Percentiles rank a stretch among this genome's conserved stretches.
Evolutionary conservation across 345 rosid genomes (phyloP).

Genomic region (Populus simonii): DNA sequence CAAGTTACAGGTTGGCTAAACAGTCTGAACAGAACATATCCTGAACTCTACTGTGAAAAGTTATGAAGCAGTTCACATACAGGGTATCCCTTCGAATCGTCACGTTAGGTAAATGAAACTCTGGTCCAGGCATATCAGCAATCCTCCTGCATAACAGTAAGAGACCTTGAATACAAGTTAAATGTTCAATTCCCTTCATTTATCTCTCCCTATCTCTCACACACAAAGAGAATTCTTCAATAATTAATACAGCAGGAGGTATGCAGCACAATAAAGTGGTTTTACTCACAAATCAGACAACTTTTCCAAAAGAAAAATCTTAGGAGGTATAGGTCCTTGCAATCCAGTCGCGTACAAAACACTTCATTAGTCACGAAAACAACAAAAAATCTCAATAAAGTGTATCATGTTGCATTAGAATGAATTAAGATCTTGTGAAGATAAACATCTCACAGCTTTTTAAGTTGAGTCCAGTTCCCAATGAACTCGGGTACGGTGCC

Average conservation of each 20-base stretch:
- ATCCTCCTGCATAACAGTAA: too few species aligned
- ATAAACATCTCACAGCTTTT: constrained; percentile 9
- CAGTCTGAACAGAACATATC: not conserved
- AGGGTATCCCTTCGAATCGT: fast-evolving
- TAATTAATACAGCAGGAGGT: not conserved
- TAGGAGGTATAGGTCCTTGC: not conserved
- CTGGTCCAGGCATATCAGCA: too few species aligned
- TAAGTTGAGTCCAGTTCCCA: constrained; percentile 5
- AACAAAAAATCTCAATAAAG: not conserved
- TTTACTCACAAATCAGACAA: not conserved
- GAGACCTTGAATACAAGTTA: too few species aligned
- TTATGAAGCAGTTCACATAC: too few species aligned
- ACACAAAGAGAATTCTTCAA: too few species aligned
- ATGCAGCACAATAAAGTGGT: not conserved
- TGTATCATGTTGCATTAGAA: not conserved
- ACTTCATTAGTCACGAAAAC: not conserved
- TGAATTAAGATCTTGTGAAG: not conserved
- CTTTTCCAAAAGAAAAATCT: not conserved
- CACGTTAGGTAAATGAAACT: too few species aligned
- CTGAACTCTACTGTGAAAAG: not conserved
- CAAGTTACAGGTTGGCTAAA: not conserved
- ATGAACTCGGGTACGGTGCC: constrained; percentile 22
- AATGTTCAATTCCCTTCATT: too few species aligned
- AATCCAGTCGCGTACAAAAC: not conserved
- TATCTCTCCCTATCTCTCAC: too few species aligned